Evolutionary conservation across 768 basidiomycete genomes (phyloP), one percentile per base, ranked within the genome.

Genomic region (Pleurotus giganteus): DNA sequence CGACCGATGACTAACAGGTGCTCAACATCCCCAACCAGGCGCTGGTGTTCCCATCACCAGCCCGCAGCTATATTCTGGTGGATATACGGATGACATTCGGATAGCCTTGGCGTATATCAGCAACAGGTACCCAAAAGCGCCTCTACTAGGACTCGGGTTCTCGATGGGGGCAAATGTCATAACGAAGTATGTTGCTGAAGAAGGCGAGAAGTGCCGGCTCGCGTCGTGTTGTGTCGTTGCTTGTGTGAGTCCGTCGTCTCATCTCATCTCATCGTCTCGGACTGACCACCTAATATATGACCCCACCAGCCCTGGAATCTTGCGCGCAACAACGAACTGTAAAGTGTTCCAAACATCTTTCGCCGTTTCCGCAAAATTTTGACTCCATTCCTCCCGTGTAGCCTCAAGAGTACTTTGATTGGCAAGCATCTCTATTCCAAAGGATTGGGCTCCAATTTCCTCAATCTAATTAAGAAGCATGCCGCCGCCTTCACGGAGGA

Each of bases 101-200:
- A 82, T 84, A 57, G 89, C 91, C 1, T 67, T 97, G 47, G 76
- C 88, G 60, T 88, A 90, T 71, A 82, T 98, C 53, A 77, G 85
- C 2, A 69, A 81, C 43, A 66, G 69, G 57, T 95, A 86, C 62
- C 95, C 96, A 2, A 72, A 78, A 7, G 92, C 96, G 0, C 90
- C 88, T 3, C 73, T 98, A 34, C 70, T 96, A n/a, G 96, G 91
- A 11, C 70, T 97, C 9, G 93, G 95, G 4, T 98, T 96, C 74
- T 97, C 94, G 3, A 81, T 99, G 29, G 97, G 96, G 41, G 90
- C 94, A 37, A 93, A 91, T 66, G 89, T 98, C 29, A 71, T 98
- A 61, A 89, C 93, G 29, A 81, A 91, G 58, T 97, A 97, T 69
- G 72, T 95, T 49, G 93, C 89, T 4, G 88, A 96, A 71, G 89